Base-by-base conservation (phyloP, 306 rosid genomes). In the Sphenostylis stenocarpa region DNA sequence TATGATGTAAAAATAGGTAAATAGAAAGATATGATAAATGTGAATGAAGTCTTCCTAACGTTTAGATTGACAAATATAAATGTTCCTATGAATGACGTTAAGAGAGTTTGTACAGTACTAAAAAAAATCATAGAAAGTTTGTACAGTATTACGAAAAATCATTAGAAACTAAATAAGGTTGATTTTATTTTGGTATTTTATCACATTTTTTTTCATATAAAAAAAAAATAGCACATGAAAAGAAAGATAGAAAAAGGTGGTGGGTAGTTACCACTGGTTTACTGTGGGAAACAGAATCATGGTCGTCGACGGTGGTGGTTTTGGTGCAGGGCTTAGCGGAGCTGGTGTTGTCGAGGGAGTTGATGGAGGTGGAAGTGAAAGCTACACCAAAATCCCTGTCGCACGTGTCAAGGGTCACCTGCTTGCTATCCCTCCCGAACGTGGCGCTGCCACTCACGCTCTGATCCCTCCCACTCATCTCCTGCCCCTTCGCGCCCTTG, bases 211-310 rank as follows among this genome's bases (percentile, higher is more conserved):
- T n/a, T n/a, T n/a, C n/a, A n/a, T n/a, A n/a, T n/a, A n/a, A n/a
- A 19, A 16, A 5, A 51, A 39, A 10, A 39, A 39, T 39, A 39
- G 4, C 4, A 31, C 2, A 31, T 31, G 34, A 31, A 31, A 31
- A 31, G 34, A 4, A 3, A 31, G 34, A n/a, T n/a, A n/a, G n/a
- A n/a, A n/a, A n/a, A n/a, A n/a, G n/a, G n/a, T n/a, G n/a, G n/a
- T n/a, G n/a, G n/a, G 2, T 10, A 21, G 33, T 75, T 51, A 75
- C 99, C 89, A 82, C 87, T 23, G 87, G 86, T 81, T 80, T 86
- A 72, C 99, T 88, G 60, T 92, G 97, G 49, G 92, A 92, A 72
- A 85, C 90, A 16, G 99, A 95, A 68, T 92, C 97, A 41, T 85
- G 95, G 29, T 95, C 97, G 11, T 93, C 97, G 8, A 78, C 57